Base-by-base conservation (phyloP, 2,329 filamentous ascomycete genomes). In the Monilinia laxa region DNA sequence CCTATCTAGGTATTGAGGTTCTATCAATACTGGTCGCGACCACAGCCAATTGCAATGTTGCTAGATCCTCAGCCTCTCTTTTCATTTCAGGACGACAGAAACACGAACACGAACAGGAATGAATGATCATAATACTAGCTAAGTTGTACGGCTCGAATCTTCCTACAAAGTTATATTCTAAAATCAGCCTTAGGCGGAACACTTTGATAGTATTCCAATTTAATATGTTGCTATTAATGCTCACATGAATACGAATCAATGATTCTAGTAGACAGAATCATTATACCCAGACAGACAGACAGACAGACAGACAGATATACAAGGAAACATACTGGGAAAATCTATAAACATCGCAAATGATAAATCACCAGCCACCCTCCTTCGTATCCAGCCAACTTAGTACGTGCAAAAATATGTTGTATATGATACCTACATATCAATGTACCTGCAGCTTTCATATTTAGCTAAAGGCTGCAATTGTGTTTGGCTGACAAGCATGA, bases 361-460 rank as follows among this genome's bases (percentile, higher is more conserved):
- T 25, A 59, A 49, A 25, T 7, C 23, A 16, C 4, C 18, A 16
- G 35, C 52, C 14, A 49, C 57, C 23, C 42, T 60, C 7, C 42
- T 23, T 60, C 42, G 20, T 18, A 60, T 35, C 47, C 20, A 31
- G 25, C 18, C 20, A 60, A 49, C 12, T 49, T 20, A 35, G 20
- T 35, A 49, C n/a, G 35, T 35, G 57, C 42, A n/a, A 59, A 20
- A 18, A 47, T 42, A 59, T 59, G 14, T 31, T 59, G 16, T 31
- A 58, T 10, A 45, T 47, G 25, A 58, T 47, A 35, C 38, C 12
- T 42, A 42, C 14, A 42, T 42, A 60, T 38, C 20, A 60, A 49
- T 1, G 18, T 49, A 49, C 42, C 57, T 60, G 25, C 57, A 60
- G 42, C 57, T 49, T 60, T 59, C 57, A 60, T 60, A 49, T 60